Conservation (phyloP, 2,329 filamentous ascomycete genomes). For the Meredithiella fracta region DNA sequence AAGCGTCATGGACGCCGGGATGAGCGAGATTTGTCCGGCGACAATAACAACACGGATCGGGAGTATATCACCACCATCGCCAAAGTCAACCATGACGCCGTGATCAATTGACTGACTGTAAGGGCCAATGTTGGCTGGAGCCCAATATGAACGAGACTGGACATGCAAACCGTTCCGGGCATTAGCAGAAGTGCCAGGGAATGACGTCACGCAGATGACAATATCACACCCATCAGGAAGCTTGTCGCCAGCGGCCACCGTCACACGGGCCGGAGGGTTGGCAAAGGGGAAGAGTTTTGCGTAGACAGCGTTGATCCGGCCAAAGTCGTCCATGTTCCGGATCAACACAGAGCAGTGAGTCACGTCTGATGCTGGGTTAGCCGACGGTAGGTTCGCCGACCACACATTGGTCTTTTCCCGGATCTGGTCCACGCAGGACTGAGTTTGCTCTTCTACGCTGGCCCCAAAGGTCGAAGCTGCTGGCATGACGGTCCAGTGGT, state of each 20-base stretch:
- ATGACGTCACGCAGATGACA: slow-evolving; percentile 38
- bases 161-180: slow-evolving; percentile 59
- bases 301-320: slow-evolving; percentile 58
- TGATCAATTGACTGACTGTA: slow-evolving; percentile 76
- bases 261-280: slow-evolving; percentile 74
- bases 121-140: slow-evolving; percentile 90
- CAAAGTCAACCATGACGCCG: slow-evolving; percentile 18
- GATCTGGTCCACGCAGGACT: slow-evolving; percentile 31
- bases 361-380: slow-evolving; percentile 26
- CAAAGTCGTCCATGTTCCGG: slow-evolving; percentile 65
- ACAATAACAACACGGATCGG: slow-evolving; percentile 46
- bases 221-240: slow-evolving; percentile 45
- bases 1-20: slow-evolving; percentile 62
- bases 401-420: slow-evolving; percentile 23
- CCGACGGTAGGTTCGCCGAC: slow-evolving; percentile 17
- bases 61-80: slow-evolving; percentile 38
- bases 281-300: slow-evolving; percentile 55
- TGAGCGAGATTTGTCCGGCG: slow-evolving; percentile 80
- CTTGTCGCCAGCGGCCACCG: slow-evolving; percentile 55
- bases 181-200: slow-evolving; percentile 18
- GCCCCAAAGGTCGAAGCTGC: slow-evolving; percentile 16
- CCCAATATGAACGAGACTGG: slow-evolving; percentile 90
- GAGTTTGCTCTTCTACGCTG: slow-evolving; percentile 32
- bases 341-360: slow-evolving; percentile 51
- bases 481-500: slow-evolving; percentile 27